Evolutionary conservation across 805 yeast genomes (phyloP).

Genomic region (Candida mattraensis): DNA sequence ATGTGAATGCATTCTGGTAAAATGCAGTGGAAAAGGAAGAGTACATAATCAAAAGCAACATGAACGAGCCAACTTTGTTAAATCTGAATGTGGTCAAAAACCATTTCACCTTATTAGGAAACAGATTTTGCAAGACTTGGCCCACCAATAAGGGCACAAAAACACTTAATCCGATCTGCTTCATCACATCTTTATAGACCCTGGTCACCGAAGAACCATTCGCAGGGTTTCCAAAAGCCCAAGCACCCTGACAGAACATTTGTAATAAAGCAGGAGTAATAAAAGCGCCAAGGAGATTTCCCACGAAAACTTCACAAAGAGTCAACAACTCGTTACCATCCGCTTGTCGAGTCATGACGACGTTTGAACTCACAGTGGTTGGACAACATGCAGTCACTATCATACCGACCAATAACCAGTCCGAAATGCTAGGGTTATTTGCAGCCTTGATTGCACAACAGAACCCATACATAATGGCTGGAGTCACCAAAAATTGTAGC

Average conservation of each 20-base stretch:
- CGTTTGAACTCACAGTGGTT: constrained; percentile 89
- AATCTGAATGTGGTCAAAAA: constrained; percentile 55
- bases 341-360: constrained; percentile 86
- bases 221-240: constrained; percentile 83
- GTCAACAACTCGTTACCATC: constrained; percentile 77
- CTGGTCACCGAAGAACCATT: constrained; percentile 49
- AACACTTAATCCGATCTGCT: constrained; percentile 77
- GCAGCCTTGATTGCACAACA: constrained; percentile 65
- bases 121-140: constrained; percentile 70
- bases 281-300: constrained; percentile 83
- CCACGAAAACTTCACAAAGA: constrained; percentile 80
- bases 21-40: constrained; percentile 83
- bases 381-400: constrained; percentile 86
- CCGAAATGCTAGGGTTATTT: constrained; percentile 55
- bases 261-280: constrained; percentile 84
- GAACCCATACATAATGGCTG: constrained; percentile 60
- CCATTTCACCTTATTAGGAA: constrained; percentile 66
- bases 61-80: constrained; percentile 74
- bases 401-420: constrained; percentile 79
- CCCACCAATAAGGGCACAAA: constrained; percentile 89
- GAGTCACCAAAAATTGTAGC: constrained; percentile 62
- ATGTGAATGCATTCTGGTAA: constrained; percentile 72
- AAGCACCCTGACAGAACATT: constrained; percentile 57
- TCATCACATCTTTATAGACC: constrained; percentile 77
- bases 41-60: constrained; percentile 63